These are phyloP conservation scores for Hypoxylon fuscum DNA, from an alignment of 495 filamentous ascomycete genomes.

Conservation along the genomic window DNA sequence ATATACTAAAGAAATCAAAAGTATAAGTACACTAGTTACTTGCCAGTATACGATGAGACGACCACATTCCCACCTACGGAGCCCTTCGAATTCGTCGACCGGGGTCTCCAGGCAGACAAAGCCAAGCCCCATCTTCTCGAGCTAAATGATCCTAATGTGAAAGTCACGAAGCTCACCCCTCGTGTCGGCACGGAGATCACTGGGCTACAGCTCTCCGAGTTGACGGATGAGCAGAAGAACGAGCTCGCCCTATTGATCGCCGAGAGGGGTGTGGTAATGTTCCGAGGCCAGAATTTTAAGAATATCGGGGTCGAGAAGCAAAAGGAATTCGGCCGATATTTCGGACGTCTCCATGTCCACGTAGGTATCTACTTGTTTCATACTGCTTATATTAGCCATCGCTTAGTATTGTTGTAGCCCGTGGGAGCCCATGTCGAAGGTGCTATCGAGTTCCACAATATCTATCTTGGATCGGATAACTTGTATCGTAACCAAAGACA, in stretches of 20 bases:
- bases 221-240: conserved; percentile 75
- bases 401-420: conserved; percentile 40
- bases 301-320: conserved; percentile 69
- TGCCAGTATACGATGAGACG: conserved; percentile 70
- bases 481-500: conserved; percentile 52
- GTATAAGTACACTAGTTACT: conserved; percentile 68
- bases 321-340: conserved; percentile 70
- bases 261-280: conserved; percentile 76
- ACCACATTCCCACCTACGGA: conserved; percentile 67
- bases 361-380: conserved; percentile 39
- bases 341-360: conserved; percentile 72
- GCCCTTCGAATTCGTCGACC: conserved; percentile 67
- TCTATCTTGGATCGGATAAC: conserved; percentile 60
- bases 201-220: conserved; percentile 71
- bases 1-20: conserved; percentile 29
- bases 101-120: conserved; percentile 65
- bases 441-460: conserved; percentile 57
- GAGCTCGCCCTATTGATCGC: conserved; percentile 78
- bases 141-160: conserved; percentile 43
- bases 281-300: conserved; percentile 72
- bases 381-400: not conserved
- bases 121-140: conserved; percentile 66
- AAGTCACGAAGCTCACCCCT: conserved; percentile 69
- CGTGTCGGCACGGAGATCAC: conserved; percentile 78
- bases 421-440: conserved; percentile 56